Evolutionary conservation across 805 yeast genomes (phyloP), one percentile per base, ranked within the genome.

Genomic region (Starmerella powellii): DNA sequence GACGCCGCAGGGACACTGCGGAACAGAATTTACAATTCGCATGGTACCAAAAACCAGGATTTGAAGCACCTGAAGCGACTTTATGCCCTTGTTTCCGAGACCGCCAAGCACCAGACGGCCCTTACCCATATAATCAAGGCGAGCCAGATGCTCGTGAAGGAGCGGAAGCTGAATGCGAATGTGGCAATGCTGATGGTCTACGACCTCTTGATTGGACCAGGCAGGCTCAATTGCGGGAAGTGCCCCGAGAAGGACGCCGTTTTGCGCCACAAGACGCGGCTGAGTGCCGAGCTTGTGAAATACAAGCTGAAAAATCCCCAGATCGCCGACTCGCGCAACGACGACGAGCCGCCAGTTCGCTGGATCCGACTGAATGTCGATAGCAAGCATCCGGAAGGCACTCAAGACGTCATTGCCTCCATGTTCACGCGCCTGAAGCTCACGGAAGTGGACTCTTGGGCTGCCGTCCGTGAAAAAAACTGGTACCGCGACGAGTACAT

Each of bases 211-310:
- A 70, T 91, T 44, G 72, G 88, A 5, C 72, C 76, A 49, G 91
- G 93, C 10, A 65, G 95, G 47, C 80, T 88, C 45, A 93, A 85
- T 57, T 79, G 85, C 68, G 93, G 93, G 6, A 87, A 86, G 54
- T 85, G 80, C 47, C 82, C 88, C 0, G 69, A 85, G 44, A 91
- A 91, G 56, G 91, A 82, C 37, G 80, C 82, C 11, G 67, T 91
- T 4, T 63, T 91, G 42, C 70, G 75, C 45, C 80, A 86, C 58
- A 83, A 81, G 59, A 78, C 94, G 0, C 66, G 97, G 51, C 64
- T 88, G 38, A 76, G 75, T 44, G 87, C 93, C 1, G 97, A 91
- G 57, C 66, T 81, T 44, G 80, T 75, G 18, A 83, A 81, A 55
- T 64, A 85, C 55, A 83, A 84, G 56, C 57, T 91, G 52, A 80